These are phyloP conservation scores for Ilex aquifolium DNA, from an alignment of 257 asterid genomes.

Conservation along the genomic window DNA sequence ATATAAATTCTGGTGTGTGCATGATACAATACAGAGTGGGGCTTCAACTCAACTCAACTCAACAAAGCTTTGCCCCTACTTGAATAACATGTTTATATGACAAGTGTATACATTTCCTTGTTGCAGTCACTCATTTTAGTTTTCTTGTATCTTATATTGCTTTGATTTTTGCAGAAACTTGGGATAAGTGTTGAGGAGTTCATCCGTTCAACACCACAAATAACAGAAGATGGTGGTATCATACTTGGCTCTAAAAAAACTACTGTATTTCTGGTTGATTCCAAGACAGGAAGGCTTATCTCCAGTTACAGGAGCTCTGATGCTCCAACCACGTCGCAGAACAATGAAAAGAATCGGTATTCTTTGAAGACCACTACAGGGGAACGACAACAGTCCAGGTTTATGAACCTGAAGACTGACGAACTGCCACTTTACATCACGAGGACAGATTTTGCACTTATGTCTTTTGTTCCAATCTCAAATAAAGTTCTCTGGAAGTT, in stretches of 20 bases:
- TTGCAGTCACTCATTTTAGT: no score
- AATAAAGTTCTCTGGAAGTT: slow-evolving; percentile 77
- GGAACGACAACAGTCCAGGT: slow-evolving; percentile 36
- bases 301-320: slow-evolving; percentile 42
- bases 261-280: slow-evolving; percentile 68
- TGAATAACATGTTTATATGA: no score
- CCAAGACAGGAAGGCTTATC: slow-evolving; percentile 69
- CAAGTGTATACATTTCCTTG: no score
- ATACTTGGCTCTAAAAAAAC: slow-evolving; percentile 82
- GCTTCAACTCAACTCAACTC: no score
- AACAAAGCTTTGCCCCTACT: no score
- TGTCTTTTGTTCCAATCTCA: slow-evolving; percentile 76
- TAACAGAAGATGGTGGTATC: slow-evolving; percentile 88
- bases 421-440: slow-evolving; percentile 73
- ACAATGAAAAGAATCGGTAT: slow-evolving; percentile 22
- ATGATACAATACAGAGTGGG: no score
- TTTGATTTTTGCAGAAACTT: slow-evolving; percentile 48
- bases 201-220: slow-evolving; percentile 87
- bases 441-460: slow-evolving; percentile 77
- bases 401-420: slow-evolving; percentile 27
- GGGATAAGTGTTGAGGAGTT: slow-evolving; percentile 73
- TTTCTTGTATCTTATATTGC: no score
- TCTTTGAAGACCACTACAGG: slow-evolving; percentile 31
- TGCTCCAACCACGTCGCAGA: slow-evolving; percentile 26
- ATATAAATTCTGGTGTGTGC: no score